Evolutionary conservation across 2,329 filamentous ascomycete species (phyloP), one percentile per base, ranked within the genome.

Genomic region (Septoria linicola): DNA sequence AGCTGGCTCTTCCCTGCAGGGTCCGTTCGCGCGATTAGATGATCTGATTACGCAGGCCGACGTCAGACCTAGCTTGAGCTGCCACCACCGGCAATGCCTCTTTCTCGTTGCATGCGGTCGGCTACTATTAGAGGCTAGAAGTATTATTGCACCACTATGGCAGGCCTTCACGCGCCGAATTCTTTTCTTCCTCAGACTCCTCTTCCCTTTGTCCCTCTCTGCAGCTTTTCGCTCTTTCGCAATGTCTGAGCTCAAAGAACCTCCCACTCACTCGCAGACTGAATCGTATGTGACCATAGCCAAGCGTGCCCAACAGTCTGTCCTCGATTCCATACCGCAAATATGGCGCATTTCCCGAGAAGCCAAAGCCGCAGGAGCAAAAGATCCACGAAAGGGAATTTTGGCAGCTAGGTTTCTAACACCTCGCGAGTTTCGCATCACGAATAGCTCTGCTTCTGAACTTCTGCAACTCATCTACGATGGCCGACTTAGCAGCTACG

Each of bases 221-320:
- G 5, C 10, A 27, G 23, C 23, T 10, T n/a, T n/a, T n/a, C n/a
- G n/a, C n/a, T n/a, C n/a, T n/a, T 27, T 27, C 23, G 23, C 10
- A 5, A 27, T 27, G 23, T 27, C 23, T 27, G 23, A 27, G 10
- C 23, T 27, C 10, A 27, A 27, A 27, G 23, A 27, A 10, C 23
- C 23, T 10, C 23, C 23, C 23, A 27, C 23, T 27, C 23, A 27
- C 23, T 5, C 5, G 5, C 14, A 37, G 16, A 37, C 34, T 14
- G 41, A 44, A 21, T 44, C 41, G 31, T 44, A 44, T 17, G 34
- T 44, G 19, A 44, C 27, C 14, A 23, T 44, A 34, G 41, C 41
- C 21, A 30, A 27, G 8, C 41, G 41, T 19, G 41, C 41, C 13
- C 41, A 44, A 30, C 2, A 34, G 10, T 32, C 4, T 10, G 41